These are phyloP conservation scores for Pseudogymnoascus sp. DNA, from an alignment of 2,329 filamentous ascomycete species.

Conservation along the genomic window DNA sequence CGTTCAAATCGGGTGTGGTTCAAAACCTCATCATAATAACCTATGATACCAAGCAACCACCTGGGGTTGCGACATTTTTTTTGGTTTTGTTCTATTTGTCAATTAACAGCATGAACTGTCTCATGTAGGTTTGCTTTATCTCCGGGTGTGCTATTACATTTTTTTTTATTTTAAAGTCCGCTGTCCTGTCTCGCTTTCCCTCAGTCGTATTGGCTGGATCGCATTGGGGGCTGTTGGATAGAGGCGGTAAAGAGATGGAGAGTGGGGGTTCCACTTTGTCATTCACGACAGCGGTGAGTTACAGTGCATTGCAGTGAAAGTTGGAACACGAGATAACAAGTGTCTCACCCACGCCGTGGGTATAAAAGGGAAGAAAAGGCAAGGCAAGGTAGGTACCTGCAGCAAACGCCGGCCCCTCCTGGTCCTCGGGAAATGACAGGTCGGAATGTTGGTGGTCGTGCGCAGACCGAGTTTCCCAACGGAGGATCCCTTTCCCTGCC, in stretches of 20 bases:
- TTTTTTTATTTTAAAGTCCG: neutral
- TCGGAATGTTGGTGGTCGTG: neutral
- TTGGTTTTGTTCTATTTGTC: neutral
- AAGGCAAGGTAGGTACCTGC: neutral
- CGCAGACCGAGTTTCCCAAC: neutral
- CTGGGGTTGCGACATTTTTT: neutral
- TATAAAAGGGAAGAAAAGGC: neutral
- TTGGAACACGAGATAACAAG: neutral
- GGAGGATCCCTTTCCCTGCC: neutral
- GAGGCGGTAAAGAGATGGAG: neutral
- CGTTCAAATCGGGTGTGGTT: conserved; percentile 6
- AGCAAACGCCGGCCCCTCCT: neutral
- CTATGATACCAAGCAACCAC: conserved; percentile 1
- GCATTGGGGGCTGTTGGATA: neutral
- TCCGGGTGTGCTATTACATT: neutral
- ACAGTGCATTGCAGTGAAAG: neutral
- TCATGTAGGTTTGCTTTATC: neutral
- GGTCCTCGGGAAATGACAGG: neutral
- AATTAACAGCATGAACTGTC: neutral
- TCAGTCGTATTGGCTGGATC: neutral
- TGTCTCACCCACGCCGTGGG: neutral
- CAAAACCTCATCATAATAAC: conserved; percentile 2
- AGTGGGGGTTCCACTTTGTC: neutral
- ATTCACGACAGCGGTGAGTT: neutral
- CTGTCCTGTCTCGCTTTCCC: neutral